Conservation (phyloP, 805 yeast species). For the Schizosaccharomyces cryophilus region DNA sequence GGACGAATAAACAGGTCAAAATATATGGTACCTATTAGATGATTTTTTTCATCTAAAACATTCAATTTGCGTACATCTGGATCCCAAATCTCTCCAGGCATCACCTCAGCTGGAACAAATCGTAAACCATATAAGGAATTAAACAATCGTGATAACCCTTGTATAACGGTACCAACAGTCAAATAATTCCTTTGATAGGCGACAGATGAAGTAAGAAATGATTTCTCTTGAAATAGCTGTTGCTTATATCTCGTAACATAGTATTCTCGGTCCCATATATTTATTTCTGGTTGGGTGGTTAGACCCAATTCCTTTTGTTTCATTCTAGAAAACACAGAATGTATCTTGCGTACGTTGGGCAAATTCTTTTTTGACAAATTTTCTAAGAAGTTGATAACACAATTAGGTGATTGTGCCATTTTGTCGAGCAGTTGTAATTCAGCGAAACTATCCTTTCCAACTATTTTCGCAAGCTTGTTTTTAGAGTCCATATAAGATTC, state of each 20-base stretch:
- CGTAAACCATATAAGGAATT: constrained; percentile 49
- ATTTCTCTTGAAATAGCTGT: constrained; percentile 14
- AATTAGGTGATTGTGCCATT: constrained; percentile 63
- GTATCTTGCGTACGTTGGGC: constrained; percentile 35
- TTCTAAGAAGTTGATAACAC: constrained; percentile 44
- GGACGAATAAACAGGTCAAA: constrained; percentile 64
- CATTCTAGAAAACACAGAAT: constrained; percentile 22
- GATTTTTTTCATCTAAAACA: constrained; percentile 32
- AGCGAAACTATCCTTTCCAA: constrained; percentile 47
- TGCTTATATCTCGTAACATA: constrained; percentile 16
- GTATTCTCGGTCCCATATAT: constrained; percentile 87
- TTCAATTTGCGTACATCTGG: constrained; percentile 60
- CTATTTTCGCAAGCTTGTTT: constrained; percentile 41
- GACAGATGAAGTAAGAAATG: constrained; percentile 14
- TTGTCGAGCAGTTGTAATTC: constrained; percentile 69
- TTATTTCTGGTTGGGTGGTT: constrained; percentile 18
- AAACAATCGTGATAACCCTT: constrained; percentile 56
- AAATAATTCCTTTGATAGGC: constrained; percentile 36
- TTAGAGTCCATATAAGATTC: constrained; percentile 38
- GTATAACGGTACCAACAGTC: constrained; percentile 64
- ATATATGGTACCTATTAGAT: constrained; percentile 53
- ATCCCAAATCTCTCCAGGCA: constrained; percentile 69
- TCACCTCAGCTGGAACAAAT: constrained; percentile 38
- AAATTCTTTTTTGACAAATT: constrained; percentile 29
- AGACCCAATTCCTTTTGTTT: constrained; percentile 14